Evolutionary conservation across 495 filamentous ascomycete genomes (phyloP).

Genomic region (Lasiosphaeris hirsuta): DNA sequence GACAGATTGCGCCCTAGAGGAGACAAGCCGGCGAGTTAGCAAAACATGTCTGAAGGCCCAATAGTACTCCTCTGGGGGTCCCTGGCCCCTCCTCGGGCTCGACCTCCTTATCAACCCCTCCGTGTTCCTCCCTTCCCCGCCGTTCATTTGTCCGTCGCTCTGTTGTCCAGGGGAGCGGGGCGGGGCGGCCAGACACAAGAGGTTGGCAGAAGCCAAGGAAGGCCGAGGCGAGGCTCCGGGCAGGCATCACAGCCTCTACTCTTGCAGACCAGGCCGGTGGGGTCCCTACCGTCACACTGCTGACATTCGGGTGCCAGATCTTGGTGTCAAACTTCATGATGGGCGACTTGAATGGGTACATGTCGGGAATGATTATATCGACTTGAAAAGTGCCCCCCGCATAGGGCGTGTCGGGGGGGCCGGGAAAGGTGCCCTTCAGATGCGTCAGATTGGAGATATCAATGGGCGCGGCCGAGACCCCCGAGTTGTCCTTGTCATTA

Average conservation of each 20-base stretch:
- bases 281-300: constrained; percentile 80
- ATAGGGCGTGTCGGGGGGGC: constrained; percentile 91
- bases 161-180: too few relatives aligned
- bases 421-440: constrained; percentile 76
- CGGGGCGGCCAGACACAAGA: too few relatives aligned
- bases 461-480: constrained; percentile 65
- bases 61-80: too few relatives aligned
- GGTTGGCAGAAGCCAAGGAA: too few relatives aligned
- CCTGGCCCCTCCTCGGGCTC: too few relatives aligned
- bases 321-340: constrained; percentile 91
- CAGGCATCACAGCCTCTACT: too few relatives aligned
- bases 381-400: constrained; percentile 81
- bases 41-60: background rate
- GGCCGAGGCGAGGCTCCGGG: too few relatives aligned
- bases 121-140: too few relatives aligned
- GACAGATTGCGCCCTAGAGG: constrained; percentile 86
- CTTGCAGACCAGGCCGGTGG: background rate
- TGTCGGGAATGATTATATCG: constrained; percentile 80
- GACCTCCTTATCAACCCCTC: too few relatives aligned
- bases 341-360: constrained; percentile 93
- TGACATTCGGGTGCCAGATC: constrained; percentile 98
- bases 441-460: constrained; percentile 72
- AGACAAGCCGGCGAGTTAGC: constrained; percentile 7
- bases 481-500: constrained; percentile 63
- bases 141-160: too few relatives aligned